phyloP scores from a whole-genome alignment of 1,139 yeast genomes.

The Candida pseudoviswanathii region DNA sequence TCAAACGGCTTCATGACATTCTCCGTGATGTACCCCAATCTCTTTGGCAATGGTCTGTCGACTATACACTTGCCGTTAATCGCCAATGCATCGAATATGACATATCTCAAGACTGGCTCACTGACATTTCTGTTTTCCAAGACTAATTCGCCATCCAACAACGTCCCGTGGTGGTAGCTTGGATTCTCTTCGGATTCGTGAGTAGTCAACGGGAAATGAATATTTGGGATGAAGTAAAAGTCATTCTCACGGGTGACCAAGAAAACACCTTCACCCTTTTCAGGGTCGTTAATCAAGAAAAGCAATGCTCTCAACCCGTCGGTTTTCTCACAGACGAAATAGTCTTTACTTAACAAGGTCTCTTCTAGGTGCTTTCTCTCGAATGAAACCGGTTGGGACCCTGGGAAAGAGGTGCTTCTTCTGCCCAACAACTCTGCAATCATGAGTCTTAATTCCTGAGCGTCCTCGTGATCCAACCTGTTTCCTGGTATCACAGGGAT shows the following conservation, averaged over 20 bases:
- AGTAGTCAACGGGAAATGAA: constrained; percentile 72
- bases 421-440: constrained; percentile 69
- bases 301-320: constrained; percentile 88
- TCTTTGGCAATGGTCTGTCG: constrained; percentile 69
- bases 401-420: constrained; percentile 63
- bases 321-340: constrained; percentile 92
- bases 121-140: constrained; percentile 57
- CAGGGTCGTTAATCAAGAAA: constrained; percentile 68
- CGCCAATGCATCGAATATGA: constrained; percentile 90
- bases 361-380: constrained; percentile 70
- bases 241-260: constrained; percentile 85
- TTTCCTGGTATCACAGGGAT: constrained; percentile 88
- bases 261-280: constrained; percentile 74
- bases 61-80: constrained; percentile 74
- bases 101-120: constrained; percentile 60
- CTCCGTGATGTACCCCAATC: constrained; percentile 86
- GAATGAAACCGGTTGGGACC: constrained; percentile 95
- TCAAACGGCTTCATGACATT: constrained; percentile 82
- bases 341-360: constrained; percentile 58
- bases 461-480: constrained; percentile 68
- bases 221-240: constrained; percentile 74
- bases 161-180: constrained; percentile 78
- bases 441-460: constrained; percentile 65
- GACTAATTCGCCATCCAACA: constrained; percentile 87
- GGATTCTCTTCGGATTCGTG: constrained; percentile 53